Evolutionary conservation across 306 rosid species (phyloP), one percentile per base, ranked within the genome.

Genomic region (Acacia confusa): DNA sequence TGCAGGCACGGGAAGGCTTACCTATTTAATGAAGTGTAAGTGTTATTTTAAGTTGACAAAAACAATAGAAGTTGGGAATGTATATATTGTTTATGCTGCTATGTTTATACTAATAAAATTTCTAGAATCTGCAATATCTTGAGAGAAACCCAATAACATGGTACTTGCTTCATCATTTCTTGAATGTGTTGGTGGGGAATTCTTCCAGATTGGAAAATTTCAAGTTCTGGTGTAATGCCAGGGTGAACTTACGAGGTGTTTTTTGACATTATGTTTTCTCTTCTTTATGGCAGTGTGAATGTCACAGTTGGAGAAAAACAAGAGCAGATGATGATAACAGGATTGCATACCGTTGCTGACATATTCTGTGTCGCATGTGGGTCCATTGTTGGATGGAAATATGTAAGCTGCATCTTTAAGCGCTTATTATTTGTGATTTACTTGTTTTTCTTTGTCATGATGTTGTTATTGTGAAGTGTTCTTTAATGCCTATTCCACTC

Each of bases 301-400:
- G 88, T 89, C 90, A 79, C 88, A 1, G 72, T 74, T 27, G 97
- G 94, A 24, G 91, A 89, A 82, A 81, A 81, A 88, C 91, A 86
- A 88, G 90, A 92, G 16, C 84, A 94, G 76, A 63, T 84, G 78
- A 89, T 94, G 98, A 84, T 84, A 17, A 90, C 97, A 0, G 98
- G 98, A 78, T 2, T 87, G 80, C 92, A 92, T 84, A 90, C 90
- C 74, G 94, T 89, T 19, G 91, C 86, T 2, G 98, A 92, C 92
- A 85, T 94, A 41, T 91, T 88, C 72, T 91, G 98, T 63, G 89
- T 89, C 65, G 40, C 87, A 3, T 94, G 98, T 78, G 92, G 97
- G 14, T 89, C 97, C 52, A 75, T 85, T 71, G 87, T 94, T 80
- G 98, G 98, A 41, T 90, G 92, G 95, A 94, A 88, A 94, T 92